phyloP scores from a whole-genome alignment of 371 early-diverging fungal species.

The Actinomortierella ambigua region DNA sequence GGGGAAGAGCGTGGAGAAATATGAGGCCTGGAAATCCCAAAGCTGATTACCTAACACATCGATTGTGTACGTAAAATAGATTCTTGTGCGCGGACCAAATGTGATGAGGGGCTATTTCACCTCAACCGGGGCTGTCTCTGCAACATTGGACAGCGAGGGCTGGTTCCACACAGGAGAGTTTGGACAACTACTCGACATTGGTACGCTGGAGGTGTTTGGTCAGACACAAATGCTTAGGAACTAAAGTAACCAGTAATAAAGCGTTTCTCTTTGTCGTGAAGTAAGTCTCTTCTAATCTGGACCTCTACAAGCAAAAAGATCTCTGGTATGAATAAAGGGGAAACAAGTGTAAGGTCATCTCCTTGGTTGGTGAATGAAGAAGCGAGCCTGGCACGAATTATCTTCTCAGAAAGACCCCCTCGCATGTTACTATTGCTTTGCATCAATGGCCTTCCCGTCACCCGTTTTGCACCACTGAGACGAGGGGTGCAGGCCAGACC shows the following conservation, averaged over 20 bases:
- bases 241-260: not conserved
- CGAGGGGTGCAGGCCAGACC: slow-evolving; percentile 4
- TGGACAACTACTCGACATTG: slow-evolving; percentile 76
- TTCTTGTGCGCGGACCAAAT: slow-evolving; percentile 91
- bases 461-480: slow-evolving; percentile 1
- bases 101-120: slow-evolving; percentile 90
- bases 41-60: too few species aligned
- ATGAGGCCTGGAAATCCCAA: too few species aligned
- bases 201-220: slow-evolving; percentile 51
- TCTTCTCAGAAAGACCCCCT: too few species aligned
- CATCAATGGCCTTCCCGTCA: not conserved
- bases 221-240: slow-evolving; percentile 22
- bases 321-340: too few species aligned
- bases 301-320: too few species aligned
- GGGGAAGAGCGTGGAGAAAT: too few species aligned
- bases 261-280: not conserved
- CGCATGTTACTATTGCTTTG: too few species aligned
- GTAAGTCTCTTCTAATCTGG: too few species aligned
- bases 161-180: slow-evolving; percentile 98
- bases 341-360: too few species aligned
- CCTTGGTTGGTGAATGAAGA: too few species aligned
- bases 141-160: slow-evolving; percentile 80
- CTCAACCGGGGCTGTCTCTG: slow-evolving; percentile 77
- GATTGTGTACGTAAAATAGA: slow-evolving; percentile 47
- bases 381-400: too few species aligned